Conservation (phyloP, 306 rosid species). For the Lathyrus oleraceus region DNA sequence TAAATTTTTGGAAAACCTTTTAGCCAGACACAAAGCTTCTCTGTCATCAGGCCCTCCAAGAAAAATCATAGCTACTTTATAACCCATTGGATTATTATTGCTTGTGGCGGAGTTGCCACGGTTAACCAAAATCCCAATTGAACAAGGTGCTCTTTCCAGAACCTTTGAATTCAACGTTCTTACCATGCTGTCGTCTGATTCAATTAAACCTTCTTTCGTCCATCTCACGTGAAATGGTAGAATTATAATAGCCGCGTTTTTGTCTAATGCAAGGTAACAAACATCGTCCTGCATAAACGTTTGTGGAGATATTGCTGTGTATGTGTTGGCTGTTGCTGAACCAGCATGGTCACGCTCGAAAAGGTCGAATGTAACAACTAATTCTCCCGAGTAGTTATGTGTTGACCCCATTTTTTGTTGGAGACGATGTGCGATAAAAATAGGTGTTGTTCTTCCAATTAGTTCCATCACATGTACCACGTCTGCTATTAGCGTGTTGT, state of each 20-base stretch:
- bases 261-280: conserved; percentile 47
- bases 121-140: conserved; percentile 46
- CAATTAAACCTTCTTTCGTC: conserved; percentile 38
- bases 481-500: conserved; percentile 26
- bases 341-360: conserved; percentile 35
- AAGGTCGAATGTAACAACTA: conserved; percentile 34
- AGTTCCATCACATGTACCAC: conserved; percentile 49
- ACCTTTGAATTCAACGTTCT: conserved; percentile 43
- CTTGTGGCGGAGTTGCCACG: neutral
- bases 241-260: conserved; percentile 37
- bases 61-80: conserved; percentile 42
- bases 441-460: conserved; percentile 46
- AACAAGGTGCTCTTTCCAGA: conserved; percentile 50
- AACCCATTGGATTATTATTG: neutral
- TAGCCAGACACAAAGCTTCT: conserved; percentile 51
- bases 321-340: conserved; percentile 22
- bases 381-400: conserved; percentile 36
- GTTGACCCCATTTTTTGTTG: conserved; percentile 2
- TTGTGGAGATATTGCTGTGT: conserved; percentile 48
- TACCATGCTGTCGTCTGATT: conserved; percentile 34
- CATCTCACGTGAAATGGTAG: conserved; percentile 57
- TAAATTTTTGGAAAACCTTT: conserved; percentile 30
- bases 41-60: conserved; percentile 59
- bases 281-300: conserved; percentile 50
- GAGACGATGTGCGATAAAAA: conserved; percentile 45